Evolutionary conservation across 768 basidiomycete species (phyloP).

Genomic region (Calocybe indica): DNA sequence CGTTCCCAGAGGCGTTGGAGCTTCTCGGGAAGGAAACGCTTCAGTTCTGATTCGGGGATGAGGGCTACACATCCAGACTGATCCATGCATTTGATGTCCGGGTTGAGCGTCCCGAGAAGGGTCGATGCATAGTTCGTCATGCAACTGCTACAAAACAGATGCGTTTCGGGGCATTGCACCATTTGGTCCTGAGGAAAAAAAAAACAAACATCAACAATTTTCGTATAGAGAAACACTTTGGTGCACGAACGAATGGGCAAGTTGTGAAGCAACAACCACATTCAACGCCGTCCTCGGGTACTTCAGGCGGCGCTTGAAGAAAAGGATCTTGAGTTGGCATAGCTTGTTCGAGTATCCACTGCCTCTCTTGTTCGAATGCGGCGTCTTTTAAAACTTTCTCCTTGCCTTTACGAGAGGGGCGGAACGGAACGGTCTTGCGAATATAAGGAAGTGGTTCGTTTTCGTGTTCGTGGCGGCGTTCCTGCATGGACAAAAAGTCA

Average conservation of each 20-base stretch:
- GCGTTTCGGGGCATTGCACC: conserved; percentile 85
- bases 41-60: conserved; percentile 67
- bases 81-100: conserved; percentile 76
- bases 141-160: conserved; percentile 79
- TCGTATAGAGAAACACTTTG: background rate
- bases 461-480: conserved; percentile 21
- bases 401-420: conserved; percentile 21
- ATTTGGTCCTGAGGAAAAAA: conserved; percentile 59
- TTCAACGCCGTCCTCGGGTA: conserved; percentile 59
- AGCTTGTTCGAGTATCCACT: conserved; percentile 37
- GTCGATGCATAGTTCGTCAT: conserved; percentile 63
- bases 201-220: background rate
- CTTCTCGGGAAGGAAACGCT: conserved; percentile 60
- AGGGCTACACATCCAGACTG: conserved; percentile 61
- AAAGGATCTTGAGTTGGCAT: conserved; percentile 5
- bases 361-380: conserved; percentile 37
- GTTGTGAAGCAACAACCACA: conserved; percentile 83
- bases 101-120: conserved; percentile 57
- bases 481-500: conserved; percentile 35
- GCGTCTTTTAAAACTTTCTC: conserved; percentile 28
- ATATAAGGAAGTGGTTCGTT: conserved; percentile 27
- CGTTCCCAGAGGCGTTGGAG: conserved; percentile 66
- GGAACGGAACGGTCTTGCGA: conserved; percentile 21
- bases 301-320: conserved; percentile 26
- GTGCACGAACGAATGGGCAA: conserved; percentile 59